Conservation (phyloP, 2,329 filamentous ascomycete species). For the Fusarium staphyleae region DNA sequence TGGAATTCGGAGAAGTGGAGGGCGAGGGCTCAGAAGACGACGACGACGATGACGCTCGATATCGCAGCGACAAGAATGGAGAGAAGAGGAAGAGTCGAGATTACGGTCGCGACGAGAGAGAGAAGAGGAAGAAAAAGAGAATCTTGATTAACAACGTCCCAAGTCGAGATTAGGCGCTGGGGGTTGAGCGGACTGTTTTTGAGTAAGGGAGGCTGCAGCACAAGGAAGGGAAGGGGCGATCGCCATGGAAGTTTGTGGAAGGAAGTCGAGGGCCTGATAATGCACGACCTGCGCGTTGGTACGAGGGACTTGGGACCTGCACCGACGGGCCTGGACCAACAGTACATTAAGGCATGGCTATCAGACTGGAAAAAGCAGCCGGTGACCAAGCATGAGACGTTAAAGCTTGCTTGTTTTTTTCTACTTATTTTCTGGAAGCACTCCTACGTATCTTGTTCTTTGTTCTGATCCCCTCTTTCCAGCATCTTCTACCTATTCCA, state of each 20-base stretch:
- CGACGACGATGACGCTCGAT: conserved; percentile 4
- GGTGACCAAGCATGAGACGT: background rate
- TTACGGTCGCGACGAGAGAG: conserved; percentile 21
- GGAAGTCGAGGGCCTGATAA: conserved; percentile 51
- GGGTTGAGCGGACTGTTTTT: conserved; percentile 39
- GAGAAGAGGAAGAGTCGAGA: conserved; percentile 1
- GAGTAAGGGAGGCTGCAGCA: conserved; percentile 43
- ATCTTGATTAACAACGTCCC: conserved; percentile 33
- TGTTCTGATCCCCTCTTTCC: conserved; percentile 7
- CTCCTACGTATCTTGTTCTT: background rate
- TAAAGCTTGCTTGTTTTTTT: background rate
- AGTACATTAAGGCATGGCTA: background rate
- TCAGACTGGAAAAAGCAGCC: conserved; percentile 1
- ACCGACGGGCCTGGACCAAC: conserved; percentile 7
- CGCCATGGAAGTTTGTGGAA: conserved; percentile 54
- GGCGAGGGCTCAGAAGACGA: conserved; percentile 14
- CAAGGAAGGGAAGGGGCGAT: conserved; percentile 40
- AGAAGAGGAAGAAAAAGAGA: conserved; percentile 10
- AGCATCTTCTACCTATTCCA: conserved; percentile 20
- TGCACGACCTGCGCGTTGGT: conserved; percentile 37
- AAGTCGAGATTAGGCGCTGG: conserved; percentile 34
- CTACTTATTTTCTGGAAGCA: background rate
- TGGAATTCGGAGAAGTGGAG: conserved; percentile 37
- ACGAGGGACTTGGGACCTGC: conserved; percentile 11
- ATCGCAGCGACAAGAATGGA: conserved; percentile 3